Base-by-base conservation (phyloP, 352 stramenopile species). In the Thraustochytrium sp. region DNA sequence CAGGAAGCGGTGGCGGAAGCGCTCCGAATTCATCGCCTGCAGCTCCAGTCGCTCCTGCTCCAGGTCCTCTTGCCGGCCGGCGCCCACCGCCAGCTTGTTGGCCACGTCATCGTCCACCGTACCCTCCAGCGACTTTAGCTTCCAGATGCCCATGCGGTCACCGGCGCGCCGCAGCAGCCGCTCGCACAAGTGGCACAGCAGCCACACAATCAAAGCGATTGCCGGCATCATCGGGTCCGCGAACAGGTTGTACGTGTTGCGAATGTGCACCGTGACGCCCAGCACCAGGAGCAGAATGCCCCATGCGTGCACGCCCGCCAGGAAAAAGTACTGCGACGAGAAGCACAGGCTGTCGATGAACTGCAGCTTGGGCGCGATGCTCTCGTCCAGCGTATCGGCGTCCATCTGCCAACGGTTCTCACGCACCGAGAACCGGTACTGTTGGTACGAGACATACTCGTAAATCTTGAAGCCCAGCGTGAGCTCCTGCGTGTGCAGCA, bases 391-490 rank as follows among this genome's bases (percentile, higher is more conserved):
- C 1, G 92, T 89, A 48, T 91, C 83, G 18, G 89, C 86, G 21
- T 89, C 82, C 61, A 98, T 92, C 78, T 94, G 94, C 95, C 96
- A 99, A 5, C 93, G 90, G 48, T 94, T 89, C 44, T 98, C 92
- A 23, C 96, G 91, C 40, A 97, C 95, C 16, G 88, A 89, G 86
- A 98, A 99, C 38, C 95, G 91, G 85, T 98, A 97, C 75, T 94
- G 89, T 84, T 98, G 93, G 86, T 98, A 99, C 44, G 92, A 92
- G 4, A 98, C 89, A 87, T 98, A 98, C 88, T 99, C 96, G 88
- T 97, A 98, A 11, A 98, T 90, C 86, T 97, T 97, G 94, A 95
- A 98, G 8, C 95, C 96, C 77, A 98, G 93, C 9, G 96, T 89
- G 16, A 98, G 91, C 84, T 99, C 96, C 76, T 98, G 92, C 36